Evolutionary conservation across 1,284 basidiomycete species (phyloP), one percentile per base, ranked within the genome.

Genomic region (Fistulina hepatica): DNA sequence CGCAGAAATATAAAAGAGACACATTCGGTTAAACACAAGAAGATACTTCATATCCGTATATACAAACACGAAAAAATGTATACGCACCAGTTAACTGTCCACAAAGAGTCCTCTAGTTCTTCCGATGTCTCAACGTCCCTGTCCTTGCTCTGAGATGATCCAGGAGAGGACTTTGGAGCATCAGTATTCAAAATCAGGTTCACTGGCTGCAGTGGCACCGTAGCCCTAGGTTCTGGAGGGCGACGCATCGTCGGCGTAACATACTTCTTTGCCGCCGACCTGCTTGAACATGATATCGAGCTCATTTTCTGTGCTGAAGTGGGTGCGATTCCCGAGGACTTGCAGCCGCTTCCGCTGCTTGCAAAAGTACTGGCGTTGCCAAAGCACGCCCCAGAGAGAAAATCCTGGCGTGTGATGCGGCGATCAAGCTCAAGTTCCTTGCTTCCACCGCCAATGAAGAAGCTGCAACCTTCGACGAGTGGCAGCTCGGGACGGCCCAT

Each of bases 371-470:
- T 47, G 4, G 49, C 46, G 2, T 48, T 39, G 16, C 64, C 71
- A 52, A 85, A 85, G 51, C 75, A 80, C 42, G 57, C 56, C 2
- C 79, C 79, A 26, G 77, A 76, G 12, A 76, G 52, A 51, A 67
- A 89, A 44, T 84, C 78, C 21, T 56, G 55, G 13, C 59, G 60
- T 6, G 71, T 57, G 37, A 88, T 61, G 8, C 59, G 42, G 33
- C 71, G 64, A 48, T 86, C 84, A 22, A 84, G 59, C 46, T 76
- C 71, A 16, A 86, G 59, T 27, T 90, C 84, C 53, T 78, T 83
- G n/a, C n/a, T n/a, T n/a, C n/a, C n/a, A 23, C 69, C 70, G 2
- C 76, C 73, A 6, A 91, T 54, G 6, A 51, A 59, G 36, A 86
- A 61, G 35, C 75, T 71, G 31, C 61, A 65, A 6, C 77, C 80